Conservation (phyloP, 129 eudicot species). For the Daucus carota region DH1_v3.0 NC_030389.2:1735001-1735500, state of each 20-base stretch:
- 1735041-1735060: constrained; percentile 82
- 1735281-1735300: constrained; percentile 66
- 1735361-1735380: constrained; percentile 74
- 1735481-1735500: constrained; percentile 42
- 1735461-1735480: constrained; percentile 28
- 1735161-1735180: background rate
- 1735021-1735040: constrained; percentile 81
- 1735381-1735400: constrained; percentile 50
- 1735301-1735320: constrained; percentile 74
- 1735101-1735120: constrained; percentile 91
- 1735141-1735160: background rate
- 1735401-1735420: constrained; percentile 46
- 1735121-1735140: constrained; percentile 6
- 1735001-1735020: constrained; percentile 88
- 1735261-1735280: constrained; percentile 89
- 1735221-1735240: constrained; percentile 86
- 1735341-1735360: constrained; percentile 73
- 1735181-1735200: constrained; percentile 6
- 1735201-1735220: constrained; percentile 86
- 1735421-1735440: constrained; percentile 57
- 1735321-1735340: constrained; percentile 89
- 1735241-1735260: constrained; percentile 91
- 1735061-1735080: constrained; percentile 94
- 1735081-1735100: constrained; percentile 75
- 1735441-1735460: constrained; percentile 41